Evolutionary conservation across 352 stramenopile genomes (phyloP).

Genomic region (Phytophthora palmivora): DNA sequence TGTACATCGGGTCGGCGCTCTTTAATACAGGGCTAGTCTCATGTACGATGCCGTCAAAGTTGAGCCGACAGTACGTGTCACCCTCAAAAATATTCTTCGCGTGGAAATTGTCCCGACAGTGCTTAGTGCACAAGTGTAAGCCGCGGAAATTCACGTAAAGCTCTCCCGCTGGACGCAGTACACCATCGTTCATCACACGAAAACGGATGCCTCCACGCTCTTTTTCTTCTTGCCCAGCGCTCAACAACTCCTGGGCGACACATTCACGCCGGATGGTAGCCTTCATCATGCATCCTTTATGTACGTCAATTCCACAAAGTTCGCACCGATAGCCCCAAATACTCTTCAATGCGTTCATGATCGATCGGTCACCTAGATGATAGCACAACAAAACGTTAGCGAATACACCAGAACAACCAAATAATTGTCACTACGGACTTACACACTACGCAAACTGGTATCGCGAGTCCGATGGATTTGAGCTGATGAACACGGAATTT

Average conservation of each 20-base stretch:
- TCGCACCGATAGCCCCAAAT: constrained; percentile 88
- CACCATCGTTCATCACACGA: constrained; percentile 57
- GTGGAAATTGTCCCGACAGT: constrained; percentile 80
- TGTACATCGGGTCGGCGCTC: constrained; percentile 88
- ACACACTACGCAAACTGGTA: constrained; percentile 82
- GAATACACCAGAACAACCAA: constrained; percentile 4
- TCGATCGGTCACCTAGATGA: constrained; percentile 71
- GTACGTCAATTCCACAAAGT: constrained; percentile 79
- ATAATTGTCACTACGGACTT: constrained; percentile 29
- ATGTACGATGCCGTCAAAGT: constrained; percentile 68
- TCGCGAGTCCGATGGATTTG: constrained; percentile 85
- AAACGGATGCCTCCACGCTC: constrained; percentile 45
- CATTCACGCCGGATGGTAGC: constrained; percentile 82
- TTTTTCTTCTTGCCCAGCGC: constrained; percentile 30
- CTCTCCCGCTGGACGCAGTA: constrained; percentile 48
- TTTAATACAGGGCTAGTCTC: constrained; percentile 88
- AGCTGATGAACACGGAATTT: constrained; percentile 90
- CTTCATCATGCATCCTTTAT: constrained; percentile 91
- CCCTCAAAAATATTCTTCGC: constrained; percentile 90
- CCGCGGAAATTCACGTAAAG: constrained; percentile 84
- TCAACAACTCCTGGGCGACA: constrained; percentile 41
- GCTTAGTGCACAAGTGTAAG: constrained; percentile 84
- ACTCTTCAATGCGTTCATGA: constrained; percentile 84
- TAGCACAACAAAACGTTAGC: constrained; percentile 15
- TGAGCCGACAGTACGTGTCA: constrained; percentile 85